phyloP scores from a whole-genome alignment of 805 yeast species.

The Metschnikowia peoriensis region DNA sequence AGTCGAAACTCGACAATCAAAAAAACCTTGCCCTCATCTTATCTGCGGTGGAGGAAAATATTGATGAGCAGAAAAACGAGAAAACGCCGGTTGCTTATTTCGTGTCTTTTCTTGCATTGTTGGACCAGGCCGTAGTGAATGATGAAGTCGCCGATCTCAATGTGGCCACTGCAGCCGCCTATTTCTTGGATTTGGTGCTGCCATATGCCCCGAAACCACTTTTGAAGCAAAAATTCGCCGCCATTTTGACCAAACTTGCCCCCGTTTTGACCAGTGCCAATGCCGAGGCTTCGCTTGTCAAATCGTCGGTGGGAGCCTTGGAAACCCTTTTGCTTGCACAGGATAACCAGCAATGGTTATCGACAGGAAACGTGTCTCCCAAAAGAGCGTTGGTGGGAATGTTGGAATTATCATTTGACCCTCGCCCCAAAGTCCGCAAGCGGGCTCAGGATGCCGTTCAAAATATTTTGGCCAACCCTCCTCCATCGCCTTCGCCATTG shows the following conservation, averaged over 20 bases:
- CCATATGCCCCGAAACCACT: constrained; percentile 71
- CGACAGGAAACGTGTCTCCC: constrained; percentile 62
- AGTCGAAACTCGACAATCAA: constrained; percentile 84
- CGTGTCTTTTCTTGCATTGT: constrained; percentile 74
- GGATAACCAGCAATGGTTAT: constrained; percentile 73
- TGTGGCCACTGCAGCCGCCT: constrained; percentile 73
- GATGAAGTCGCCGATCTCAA: constrained; percentile 54
- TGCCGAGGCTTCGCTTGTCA: constrained; percentile 76
- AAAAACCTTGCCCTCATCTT: constrained; percentile 80
- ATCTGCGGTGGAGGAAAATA: constrained; percentile 86
- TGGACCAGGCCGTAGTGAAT: constrained; percentile 65
- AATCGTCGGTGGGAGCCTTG: constrained; percentile 82
- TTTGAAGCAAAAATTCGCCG: constrained; percentile 70
- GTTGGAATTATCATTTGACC: constrained; percentile 75
- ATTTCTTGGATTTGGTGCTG: constrained; percentile 75
- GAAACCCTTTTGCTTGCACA: constrained; percentile 79
- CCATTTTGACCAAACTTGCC: constrained; percentile 75
- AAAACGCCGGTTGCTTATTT: constrained; percentile 78
- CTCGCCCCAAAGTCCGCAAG: constrained; percentile 92
- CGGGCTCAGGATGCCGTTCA: constrained; percentile 90
- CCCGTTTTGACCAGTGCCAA: constrained; percentile 69
- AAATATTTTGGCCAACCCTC: constrained; percentile 60
- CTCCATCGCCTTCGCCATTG: constrained; percentile 71
- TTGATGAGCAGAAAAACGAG: constrained; percentile 61
- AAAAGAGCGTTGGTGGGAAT: constrained; percentile 77